Evolutionary conservation across 345 rosid species (phyloP), one percentile per base, ranked within the genome.

Genomic region (Firmiana major): DNA sequence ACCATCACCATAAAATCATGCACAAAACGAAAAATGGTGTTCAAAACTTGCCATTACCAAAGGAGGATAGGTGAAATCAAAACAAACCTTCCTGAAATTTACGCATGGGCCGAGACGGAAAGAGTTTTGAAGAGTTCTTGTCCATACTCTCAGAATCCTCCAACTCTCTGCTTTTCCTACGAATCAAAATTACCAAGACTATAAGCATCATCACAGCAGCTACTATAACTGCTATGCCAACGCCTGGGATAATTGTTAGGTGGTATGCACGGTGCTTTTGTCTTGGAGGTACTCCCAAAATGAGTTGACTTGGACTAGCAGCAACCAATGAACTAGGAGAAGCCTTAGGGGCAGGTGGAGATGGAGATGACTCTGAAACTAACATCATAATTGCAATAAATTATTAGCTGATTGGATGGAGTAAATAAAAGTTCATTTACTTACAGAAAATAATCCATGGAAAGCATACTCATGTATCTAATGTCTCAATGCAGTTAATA

Each of bases 191-290:
- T 78, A 93, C 77, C 83, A 95, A 82, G 71, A 93, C 82, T 48
- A 78, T 80, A 63, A 93, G 85, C 89, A 90, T 88, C 76, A 82
- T 40, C 75, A 92, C 59, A 75, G 98, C 85, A 76, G 85, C 79
- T 42, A 79, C 84, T 34, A 91, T 91, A 68, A 95, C 88, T 57
- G 86, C 93, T 66, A 93, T 86, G 72, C 98, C 99, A 76, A 92
- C 75, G 45, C 77, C 78, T 19, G 89, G 97, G 84, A 91, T 78
- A 72, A 86, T 63, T 5, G 90, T 89, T 82, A 96, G 85, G 83
- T 81, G 98, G 82, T 80, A 92, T 42, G 82, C 38, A 71, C 63
- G 94, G 84, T 88, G 92, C 71, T 77, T 84, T 78, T 57, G 85
- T 19, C 81, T 85, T 57, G 73, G 65, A 51, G 86, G 84, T 65